Base-by-base conservation (phyloP, 2,329 filamentous ascomycete species). In the Neofusicoccum parvum region DNA sequence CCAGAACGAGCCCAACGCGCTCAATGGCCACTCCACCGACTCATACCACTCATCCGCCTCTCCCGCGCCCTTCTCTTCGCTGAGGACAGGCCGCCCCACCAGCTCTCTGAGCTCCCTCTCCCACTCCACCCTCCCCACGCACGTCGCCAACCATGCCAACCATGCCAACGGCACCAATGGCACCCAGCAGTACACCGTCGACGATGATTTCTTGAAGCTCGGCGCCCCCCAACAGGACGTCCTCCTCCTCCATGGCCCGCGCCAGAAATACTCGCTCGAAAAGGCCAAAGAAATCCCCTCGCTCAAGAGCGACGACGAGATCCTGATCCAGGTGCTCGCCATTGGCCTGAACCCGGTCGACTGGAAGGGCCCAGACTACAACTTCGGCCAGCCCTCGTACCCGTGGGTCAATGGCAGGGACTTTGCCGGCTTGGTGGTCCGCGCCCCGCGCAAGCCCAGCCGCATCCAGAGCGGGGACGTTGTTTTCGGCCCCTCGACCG, bases 291-390 rank as follows among this genome's bases (percentile, higher is more conserved):
- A 60, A 15, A 62, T 65, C 27, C 64, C 64, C 14, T 15, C 46
- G 15, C 45, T 65, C 54, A 45, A 60, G 48, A 53, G 54, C 48
- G 54, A 60, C 37, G 48, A 53, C 49, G 87, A 92, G 70, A 76
- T 91, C 6, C 78, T 92, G 4, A 83, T 92, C 20, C 85, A 85
- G 72, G 80, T 87, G 1, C 80, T 84, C 39, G 86, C 86, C 14
- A 88, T 92, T 70, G 90, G 90, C 0, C 78, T 93, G 39, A 93
- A 93, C 70, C 90, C 91, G 0, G 90, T 93, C 65, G 91, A 92
- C 73, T 91, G 87, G 88, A 91, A 91, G 79, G 85, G 87, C 66
- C 87, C 89, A 7, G 90, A 90, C 71, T 92, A 85, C 72, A 88
- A 88, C 68, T 92, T 92, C 72, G 88, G 86, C 34, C 86, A 92